Percentiles rank a stretch among this genome's conserved stretches.
These are phyloP conservation scores for Fusarium verticillioides DNA, from an alignment of 2,329 filamentous ascomycete genomes.

Conservation along the genomic window DNA sequence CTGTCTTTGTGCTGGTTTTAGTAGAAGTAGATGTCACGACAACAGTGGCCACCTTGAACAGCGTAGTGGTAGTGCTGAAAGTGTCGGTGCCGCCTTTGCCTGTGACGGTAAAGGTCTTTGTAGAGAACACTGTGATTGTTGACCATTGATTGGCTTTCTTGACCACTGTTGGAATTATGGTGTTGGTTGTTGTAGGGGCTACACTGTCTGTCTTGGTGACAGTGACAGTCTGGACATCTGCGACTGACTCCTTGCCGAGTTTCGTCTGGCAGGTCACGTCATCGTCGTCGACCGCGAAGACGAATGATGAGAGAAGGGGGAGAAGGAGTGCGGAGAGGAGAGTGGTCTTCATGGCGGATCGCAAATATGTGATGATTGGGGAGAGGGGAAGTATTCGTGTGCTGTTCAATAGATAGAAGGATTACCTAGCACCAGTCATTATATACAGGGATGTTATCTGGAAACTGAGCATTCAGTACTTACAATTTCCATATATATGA, in stretches of 20 bases:
- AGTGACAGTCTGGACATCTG: background rate
- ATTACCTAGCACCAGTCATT: background rate
- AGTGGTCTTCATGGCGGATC: background rate
- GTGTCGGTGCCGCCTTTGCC: background rate
- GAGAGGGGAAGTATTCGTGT: background rate
- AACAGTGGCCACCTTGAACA: slow-evolving; percentile 10
- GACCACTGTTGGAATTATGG: slow-evolving; percentile 1
- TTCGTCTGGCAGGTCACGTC: slow-evolving; percentile 6
- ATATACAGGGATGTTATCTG: background rate
- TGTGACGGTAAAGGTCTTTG: slow-evolving; percentile 2
- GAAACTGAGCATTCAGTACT: too few species aligned
- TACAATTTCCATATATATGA: background rate
- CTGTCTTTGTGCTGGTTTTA: slow-evolving; percentile 1
- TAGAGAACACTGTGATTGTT: slow-evolving; percentile 2
- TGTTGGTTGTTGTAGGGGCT: slow-evolving; percentile 1
- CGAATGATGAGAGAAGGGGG: background rate
- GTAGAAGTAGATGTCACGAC: slow-evolving; percentile 6
- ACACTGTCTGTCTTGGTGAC: background rate
- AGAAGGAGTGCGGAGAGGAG: background rate
- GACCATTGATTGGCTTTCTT: slow-evolving; percentile 3
- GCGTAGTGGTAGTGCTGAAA: slow-evolving; percentile 1
- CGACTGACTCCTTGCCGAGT: slow-evolving; percentile 1
- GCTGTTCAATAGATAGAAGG: fast-evolving
- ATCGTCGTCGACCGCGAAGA: background rate
- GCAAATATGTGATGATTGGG: too few species aligned